These are phyloP conservation scores for Beauveria sp. DNA, from an alignment of 2,329 filamentous ascomycete genomes.

Conservation along the genomic window DNA sequence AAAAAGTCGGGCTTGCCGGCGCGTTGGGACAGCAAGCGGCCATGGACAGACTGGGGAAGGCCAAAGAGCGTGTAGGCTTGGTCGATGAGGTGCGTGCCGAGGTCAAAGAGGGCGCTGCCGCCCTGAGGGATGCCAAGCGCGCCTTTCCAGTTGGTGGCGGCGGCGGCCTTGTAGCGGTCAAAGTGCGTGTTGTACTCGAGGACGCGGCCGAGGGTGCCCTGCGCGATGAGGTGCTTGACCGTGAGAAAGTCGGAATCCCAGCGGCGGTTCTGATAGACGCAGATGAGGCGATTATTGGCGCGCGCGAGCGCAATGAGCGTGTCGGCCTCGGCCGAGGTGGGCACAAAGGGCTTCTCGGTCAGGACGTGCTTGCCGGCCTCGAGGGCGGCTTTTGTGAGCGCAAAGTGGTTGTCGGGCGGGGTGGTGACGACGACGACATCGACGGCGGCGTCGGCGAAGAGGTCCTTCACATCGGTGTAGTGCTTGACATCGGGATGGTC, in stretches of 20 bases:
- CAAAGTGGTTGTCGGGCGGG: slow-evolving; percentile 63
- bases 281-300: slow-evolving; percentile 44
- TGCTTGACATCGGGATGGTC: slow-evolving; percentile 60
- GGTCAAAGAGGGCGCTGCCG: slow-evolving; percentile 63
- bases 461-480: slow-evolving; percentile 52
- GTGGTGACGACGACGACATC: slow-evolving; percentile 66
- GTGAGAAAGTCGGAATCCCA: slow-evolving; percentile 74
- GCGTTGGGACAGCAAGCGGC: slow-evolving; percentile 59
- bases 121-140: slow-evolving; percentile 50
- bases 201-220: slow-evolving; percentile 58
- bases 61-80: slow-evolving; percentile 67
- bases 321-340: slow-evolving; percentile 59
- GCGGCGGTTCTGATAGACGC: slow-evolving; percentile 69
- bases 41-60: slow-evolving; percentile 58
- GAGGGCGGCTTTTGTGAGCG: slow-evolving; percentile 56
- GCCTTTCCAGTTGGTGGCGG: slow-evolving; percentile 60
- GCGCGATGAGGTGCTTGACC: slow-evolving; percentile 52
- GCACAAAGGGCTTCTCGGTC: slow-evolving; percentile 77
- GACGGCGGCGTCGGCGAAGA: slow-evolving; percentile 58
- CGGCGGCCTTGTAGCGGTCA: slow-evolving; percentile 60
- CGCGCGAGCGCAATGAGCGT: slow-evolving; percentile 50
- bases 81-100: slow-evolving; percentile 70
- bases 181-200: slow-evolving; percentile 76
- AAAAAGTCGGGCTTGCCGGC: slow-evolving; percentile 34
- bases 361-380: slow-evolving; percentile 69